Evolutionary conservation across 2,329 filamentous ascomycete species (phyloP), one percentile per base, ranked within the genome.

Genomic region (Calonectria crousiana): DNA sequence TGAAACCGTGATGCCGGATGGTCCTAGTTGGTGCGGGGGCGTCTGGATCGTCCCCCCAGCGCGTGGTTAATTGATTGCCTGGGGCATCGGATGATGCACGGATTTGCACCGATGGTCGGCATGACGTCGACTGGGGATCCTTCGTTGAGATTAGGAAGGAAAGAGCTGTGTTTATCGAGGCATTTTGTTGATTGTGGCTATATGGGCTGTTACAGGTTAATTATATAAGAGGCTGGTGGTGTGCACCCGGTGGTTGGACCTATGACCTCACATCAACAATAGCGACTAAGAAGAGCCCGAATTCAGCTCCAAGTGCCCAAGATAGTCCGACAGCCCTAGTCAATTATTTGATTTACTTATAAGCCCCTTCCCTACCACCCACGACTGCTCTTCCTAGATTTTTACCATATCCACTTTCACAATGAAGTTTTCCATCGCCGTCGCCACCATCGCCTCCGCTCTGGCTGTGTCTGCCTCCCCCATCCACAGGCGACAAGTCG

Each of bases 401-500:
- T 28, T 6, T 23, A 38, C 38, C 65, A n/a, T 70, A 58, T 34
- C 47, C 51, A 32, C 44, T 62, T 34, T 18, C 71, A 77, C 41
- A 20, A 86, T 86, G 84, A 84, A 82, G 81, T 73, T 81, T 49
- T 77, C 78, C 20, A 52, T 75, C 26, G 28, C 81, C 38, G 53
- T 80, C 70, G 68, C 78, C 30, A 72, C 75, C 47, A 49, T 80
- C 6, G 47, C 77, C 49, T 81, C 78, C 30, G 77, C 78, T 34
- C 38, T 78, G 32, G 71, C 73, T 18, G 79, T 78, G 13, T 78
- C 78, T 10, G 81, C 82, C 52, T 79, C 77, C 23, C 83, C 84
- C 11, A 73, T 87, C 69, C 74, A 81, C 16, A 88, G 86, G 82
- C 85, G 87, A 67, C 82, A 86, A 41, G 30, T 88, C 9, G 88